Conservation (phyloP, 805 yeast species). For the Lipomyces spencermartinsiae region DNA sequence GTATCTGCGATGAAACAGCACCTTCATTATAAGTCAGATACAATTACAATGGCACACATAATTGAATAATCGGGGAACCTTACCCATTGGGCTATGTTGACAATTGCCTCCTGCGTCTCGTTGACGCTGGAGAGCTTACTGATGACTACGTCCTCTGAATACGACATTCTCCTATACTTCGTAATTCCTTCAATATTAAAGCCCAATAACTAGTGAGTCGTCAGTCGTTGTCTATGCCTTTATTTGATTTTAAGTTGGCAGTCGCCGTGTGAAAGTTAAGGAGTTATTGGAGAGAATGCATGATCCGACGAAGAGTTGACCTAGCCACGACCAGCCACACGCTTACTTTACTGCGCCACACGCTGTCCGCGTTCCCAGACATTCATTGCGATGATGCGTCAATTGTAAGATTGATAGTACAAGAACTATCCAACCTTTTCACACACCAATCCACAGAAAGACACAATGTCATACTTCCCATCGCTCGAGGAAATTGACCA, state of each 20-base stretch:
- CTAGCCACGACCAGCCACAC: neutral
- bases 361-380: neutral
- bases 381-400: neutral
- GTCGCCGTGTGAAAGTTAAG: neutral
- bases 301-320: neutral
- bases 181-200: neutral
- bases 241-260: neutral
- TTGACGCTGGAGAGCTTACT: slow-evolving; percentile 49
- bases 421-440: neutral
- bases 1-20: slow-evolving; percentile 67
- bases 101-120: slow-evolving; percentile 75
- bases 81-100: slow-evolving; percentile 75
- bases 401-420: neutral
- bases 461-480: slow-evolving; percentile 47
- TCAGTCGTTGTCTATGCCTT: neutral
- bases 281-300: neutral
- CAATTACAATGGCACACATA: neutral
- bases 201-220: neutral
- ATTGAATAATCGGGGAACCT: slow-evolving; percentile 35
- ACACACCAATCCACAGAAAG: neutral
- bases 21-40: slow-evolving; percentile 27
- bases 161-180: slow-evolving; percentile 50
- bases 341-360: neutral
- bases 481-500: slow-evolving; percentile 48
- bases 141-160: slow-evolving; percentile 56